Evolutionary conservation across 2,329 filamentous ascomycete genomes (phyloP).

Genomic region (Xylariaceae sp.): DNA sequence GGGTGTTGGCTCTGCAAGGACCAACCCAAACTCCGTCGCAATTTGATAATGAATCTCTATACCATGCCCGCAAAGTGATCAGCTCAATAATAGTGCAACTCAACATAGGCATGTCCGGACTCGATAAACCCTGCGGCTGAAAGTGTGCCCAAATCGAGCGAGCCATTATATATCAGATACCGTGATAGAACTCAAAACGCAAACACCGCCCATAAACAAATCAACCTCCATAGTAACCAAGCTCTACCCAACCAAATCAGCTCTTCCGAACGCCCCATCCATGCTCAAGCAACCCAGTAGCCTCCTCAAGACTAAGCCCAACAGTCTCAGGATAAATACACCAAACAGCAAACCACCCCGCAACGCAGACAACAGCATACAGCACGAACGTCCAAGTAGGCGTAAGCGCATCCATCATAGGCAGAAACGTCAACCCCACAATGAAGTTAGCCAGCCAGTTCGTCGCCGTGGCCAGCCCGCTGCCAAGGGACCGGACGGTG

Average conservation of each 20-base stretch:
- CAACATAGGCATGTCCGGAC: too few relatives aligned
- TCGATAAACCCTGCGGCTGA: too few relatives aligned
- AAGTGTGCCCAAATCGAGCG: too few relatives aligned
- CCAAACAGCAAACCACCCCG: constrained; percentile 66
- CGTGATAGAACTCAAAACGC: too few relatives aligned
- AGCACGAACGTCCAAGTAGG: constrained; percentile 73
- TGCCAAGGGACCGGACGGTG: constrained; percentile 67
- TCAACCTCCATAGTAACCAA: too few relatives aligned
- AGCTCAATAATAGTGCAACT: too few relatives aligned
- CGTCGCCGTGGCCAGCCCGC: constrained; percentile 70
- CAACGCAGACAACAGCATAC: constrained; percentile 69
- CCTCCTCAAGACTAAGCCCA: constrained; percentile 76
- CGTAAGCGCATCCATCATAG: constrained; percentile 59
- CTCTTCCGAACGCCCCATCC: constrained; percentile 65
- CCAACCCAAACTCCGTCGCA: too few relatives aligned
- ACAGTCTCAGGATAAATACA: constrained; percentile 81
- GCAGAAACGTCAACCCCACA: constrained; percentile 80
- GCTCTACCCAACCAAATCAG: neutral
- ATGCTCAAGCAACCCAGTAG: constrained; percentile 63
- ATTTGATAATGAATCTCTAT: too few relatives aligned
- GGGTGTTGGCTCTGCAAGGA: too few relatives aligned
- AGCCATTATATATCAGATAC: too few relatives aligned
- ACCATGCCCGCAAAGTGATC: too few relatives aligned
- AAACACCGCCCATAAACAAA: too few relatives aligned
- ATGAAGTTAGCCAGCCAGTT: constrained; percentile 87